phyloP scores from a whole-genome alignment of 78 protist genomes.

The Chrysochromulina parva region DNA sequence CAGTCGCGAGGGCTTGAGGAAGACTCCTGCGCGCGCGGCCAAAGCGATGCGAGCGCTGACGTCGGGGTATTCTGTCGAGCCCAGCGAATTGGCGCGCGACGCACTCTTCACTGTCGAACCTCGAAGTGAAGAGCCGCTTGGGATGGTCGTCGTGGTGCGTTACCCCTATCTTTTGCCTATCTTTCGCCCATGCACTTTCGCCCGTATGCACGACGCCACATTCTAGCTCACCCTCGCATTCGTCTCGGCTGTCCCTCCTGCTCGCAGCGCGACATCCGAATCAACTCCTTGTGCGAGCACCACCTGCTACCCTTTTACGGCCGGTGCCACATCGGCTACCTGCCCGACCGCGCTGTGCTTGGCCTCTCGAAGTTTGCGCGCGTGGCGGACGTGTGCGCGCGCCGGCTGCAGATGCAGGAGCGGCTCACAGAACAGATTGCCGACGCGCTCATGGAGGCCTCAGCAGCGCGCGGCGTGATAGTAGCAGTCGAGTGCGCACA shows the following conservation, averaged over 20 bases:
- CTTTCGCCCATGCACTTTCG: neutral
- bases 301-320: constrained; percentile 94
- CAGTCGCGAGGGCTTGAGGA: constrained; percentile 65
- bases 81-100: constrained; percentile 64
- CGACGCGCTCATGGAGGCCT: constrained; percentile 56
- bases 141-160: neutral
- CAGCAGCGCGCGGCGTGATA: constrained; percentile 88
- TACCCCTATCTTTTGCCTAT: neutral
- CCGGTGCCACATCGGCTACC: constrained; percentile 62
- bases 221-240: neutral
- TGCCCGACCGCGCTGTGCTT: constrained; percentile 78
- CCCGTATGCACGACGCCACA: neutral
- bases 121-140: neutral
- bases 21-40: constrained; percentile 85
- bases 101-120: constrained; percentile 67
- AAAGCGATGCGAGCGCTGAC: constrained; percentile 86
- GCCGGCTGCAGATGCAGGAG: constrained; percentile 78
- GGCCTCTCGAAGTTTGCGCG: constrained; percentile 94
- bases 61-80: constrained; percentile 71
- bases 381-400: constrained; percentile 65
- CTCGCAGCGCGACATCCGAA: constrained; percentile 72
- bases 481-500: constrained; percentile 90
- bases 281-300: constrained; percentile 91
- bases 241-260: neutral
- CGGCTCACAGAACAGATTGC: constrained; percentile 87